phyloP scores from a whole-genome alignment of 257 asterid species.

The Buddleja alternifolia region DNA sequence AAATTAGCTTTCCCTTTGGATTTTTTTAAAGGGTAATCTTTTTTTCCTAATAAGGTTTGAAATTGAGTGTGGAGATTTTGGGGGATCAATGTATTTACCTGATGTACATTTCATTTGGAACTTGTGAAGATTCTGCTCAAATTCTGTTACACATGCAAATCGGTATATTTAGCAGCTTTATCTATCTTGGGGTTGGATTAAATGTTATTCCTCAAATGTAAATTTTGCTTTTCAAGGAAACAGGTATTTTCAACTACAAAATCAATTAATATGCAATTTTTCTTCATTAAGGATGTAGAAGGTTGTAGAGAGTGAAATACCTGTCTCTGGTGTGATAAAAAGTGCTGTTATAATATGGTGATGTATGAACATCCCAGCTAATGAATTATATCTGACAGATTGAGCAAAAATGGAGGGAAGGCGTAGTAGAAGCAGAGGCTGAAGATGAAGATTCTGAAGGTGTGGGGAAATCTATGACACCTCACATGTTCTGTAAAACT shows the following conservation, averaged over 20 bases:
- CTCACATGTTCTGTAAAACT: conserved; percentile 96
- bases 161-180: conserved; percentile 3
- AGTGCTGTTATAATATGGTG: conserved; percentile 13
- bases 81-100: conserved; percentile 24
- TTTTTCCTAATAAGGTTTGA: conserved; percentile 27
- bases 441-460: conserved; percentile 70
- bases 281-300: conserved; percentile 8
- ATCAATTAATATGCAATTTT: not conserved
- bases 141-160: conserved; percentile 6
- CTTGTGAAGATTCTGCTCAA: conserved; percentile 4
- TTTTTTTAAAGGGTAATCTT: conserved; percentile 21
- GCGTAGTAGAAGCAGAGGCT: conserved; percentile 49
- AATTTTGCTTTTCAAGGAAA: conserved; percentile 23
- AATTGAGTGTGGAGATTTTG: conserved; percentile 17
- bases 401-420: conserved; percentile 72
- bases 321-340: conserved; percentile 15
- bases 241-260: not conserved
- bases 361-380: conserved; percentile 18
- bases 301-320: not conserved
- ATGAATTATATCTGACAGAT: conserved; percentile 37
- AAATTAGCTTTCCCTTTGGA: conserved; percentile 9
- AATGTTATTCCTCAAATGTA: conserved; percentile 11
- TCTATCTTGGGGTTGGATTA: conserved; percentile 19
- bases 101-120: conserved; percentile 2
- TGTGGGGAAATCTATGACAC: conserved; percentile 60